Evolutionary conservation across 768 basidiomycete species (phyloP), one percentile per base, ranked within the genome.

Genomic region (Pulveroboletus sp.): DNA sequence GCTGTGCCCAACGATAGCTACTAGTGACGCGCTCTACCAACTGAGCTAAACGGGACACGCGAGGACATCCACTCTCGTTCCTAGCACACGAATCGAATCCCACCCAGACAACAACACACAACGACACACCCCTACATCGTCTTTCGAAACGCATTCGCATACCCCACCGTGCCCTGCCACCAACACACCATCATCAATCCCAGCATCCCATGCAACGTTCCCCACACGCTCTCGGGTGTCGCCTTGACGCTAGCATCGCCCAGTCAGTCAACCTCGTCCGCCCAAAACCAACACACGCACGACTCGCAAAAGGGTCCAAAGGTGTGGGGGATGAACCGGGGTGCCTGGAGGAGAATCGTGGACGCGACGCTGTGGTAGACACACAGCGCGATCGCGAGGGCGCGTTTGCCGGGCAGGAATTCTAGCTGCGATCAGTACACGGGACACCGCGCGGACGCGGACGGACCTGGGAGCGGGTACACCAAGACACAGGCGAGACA

Each of bases 401-500:
- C 90, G 14, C 90, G 81, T 71, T 93, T 93, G 11, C 89, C 89
- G 0, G 90, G 90, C 3, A 92, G 70, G 66, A 87, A 90, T 57
- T 92, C 90, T 88, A 11, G n/a, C 6, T 35, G 34, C 17, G 34
- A 8, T 35, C 5, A 33, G 32, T 11, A 52, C 9, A n/a, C n/a
- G n/a, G n/a, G n/a, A n/a, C n/a, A 16, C 21, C 14, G 13, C 9
- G 21, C 5, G 3, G 4, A 19, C 9, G 31, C 20, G 9, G 24
- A 72, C 79, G 32, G 38, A 84, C 89, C 89, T 57, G 90, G 90
- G 12, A 93, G 76, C 5, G 76, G 64, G 59, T 75, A 90, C 47
- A 78, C 80, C n/a, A 92, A 72, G 3, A 89, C 64, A 0, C 81
- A 67, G 4, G 77, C 73, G 27, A 86, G 55, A 57, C 87, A 91